Conservation (phyloP, 352 stramenopile species). For the Phytopythium cucurbitacearum region DNA sequence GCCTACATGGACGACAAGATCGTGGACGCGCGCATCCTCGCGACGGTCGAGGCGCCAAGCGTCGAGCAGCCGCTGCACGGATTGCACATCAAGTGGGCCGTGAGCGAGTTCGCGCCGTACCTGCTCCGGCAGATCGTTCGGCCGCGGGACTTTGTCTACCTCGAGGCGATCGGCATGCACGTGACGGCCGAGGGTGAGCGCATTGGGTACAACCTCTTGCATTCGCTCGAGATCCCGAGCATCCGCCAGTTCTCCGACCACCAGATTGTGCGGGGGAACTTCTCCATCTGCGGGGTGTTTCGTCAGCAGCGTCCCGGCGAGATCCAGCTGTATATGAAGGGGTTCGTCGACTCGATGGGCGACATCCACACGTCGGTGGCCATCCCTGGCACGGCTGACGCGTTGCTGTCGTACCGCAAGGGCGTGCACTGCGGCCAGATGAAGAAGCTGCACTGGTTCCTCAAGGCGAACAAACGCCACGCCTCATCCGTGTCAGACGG, state of each 20-base stretch:
- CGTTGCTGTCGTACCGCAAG: conserved; percentile 19
- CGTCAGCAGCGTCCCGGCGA: conserved; percentile 25
- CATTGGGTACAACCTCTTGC: conserved; percentile 42
- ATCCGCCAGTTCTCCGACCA: conserved; percentile 21
- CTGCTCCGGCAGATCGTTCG: conserved; percentile 28
- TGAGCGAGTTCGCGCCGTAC: conserved; percentile 22
- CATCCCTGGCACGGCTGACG: conserved; percentile 13
- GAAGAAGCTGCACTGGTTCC: conserved; percentile 32
- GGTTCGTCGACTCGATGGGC: conserved; percentile 23
- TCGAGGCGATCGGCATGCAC: conserved; percentile 34
- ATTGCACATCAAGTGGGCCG: conserved; percentile 35
- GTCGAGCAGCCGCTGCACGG: conserved; percentile 14
- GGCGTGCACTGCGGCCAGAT: conserved; percentile 25
- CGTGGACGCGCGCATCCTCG: conserved; percentile 17
- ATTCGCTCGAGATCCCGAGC: conserved; percentile 40
- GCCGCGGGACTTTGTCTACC: conserved; percentile 40
- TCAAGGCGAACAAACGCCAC: conserved; percentile 16
- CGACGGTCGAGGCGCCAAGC: conserved; percentile 1
- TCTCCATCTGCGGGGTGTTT: conserved; percentile 39
- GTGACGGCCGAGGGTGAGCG: conserved; percentile 17
- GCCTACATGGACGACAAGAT: conserved; percentile 27
- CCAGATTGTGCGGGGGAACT: conserved; percentile 30
- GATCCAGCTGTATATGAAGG: conserved; percentile 34
- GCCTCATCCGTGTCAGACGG: conserved; percentile 7
- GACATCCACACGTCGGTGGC: conserved; percentile 14